A percentile compares a stretch with the other conserved stretches of the same genome.
Conservation (phyloP, 140 eudicot genomes). For the Anethum foeniculum region DNA sequence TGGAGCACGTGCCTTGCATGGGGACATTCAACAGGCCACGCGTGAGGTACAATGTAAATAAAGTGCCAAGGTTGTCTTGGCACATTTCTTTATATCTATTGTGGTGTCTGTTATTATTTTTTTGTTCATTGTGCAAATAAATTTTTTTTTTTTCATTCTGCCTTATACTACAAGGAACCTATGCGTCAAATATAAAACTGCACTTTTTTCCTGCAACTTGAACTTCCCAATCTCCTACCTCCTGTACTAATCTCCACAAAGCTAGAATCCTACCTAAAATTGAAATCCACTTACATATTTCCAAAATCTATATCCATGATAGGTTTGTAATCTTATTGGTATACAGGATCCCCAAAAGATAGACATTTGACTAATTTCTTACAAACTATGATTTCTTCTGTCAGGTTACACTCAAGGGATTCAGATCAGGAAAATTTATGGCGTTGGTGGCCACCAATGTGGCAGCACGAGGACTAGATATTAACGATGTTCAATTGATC, state of each 20-base stretch:
- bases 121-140: neutral
- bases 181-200: neutral
- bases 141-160: neutral
- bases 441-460: constrained; percentile 92
- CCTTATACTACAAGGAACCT: neutral
- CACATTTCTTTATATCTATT: neutral
- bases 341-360: neutral
- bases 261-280: neutral
- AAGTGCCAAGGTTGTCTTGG: neutral
- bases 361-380: neutral
- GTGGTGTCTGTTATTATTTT: neutral
- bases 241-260: neutral
- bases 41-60: constrained; percentile 53
- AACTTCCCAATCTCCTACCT: neutral
- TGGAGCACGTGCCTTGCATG: constrained; percentile 93
- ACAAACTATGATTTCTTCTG: constrained; percentile 3
- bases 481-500: constrained; percentile 79
- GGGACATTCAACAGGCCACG: constrained; percentile 83
- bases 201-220: neutral
- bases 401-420: constrained; percentile 77
- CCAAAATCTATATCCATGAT: neutral
- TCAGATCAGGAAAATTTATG: constrained; percentile 72
- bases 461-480: constrained; percentile 92
- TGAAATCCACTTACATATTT: neutral
- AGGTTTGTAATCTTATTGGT: neutral